Base-by-base conservation (phyloP, 2,329 filamentous ascomycete genomes). In the Cadophora sp. region DNA sequence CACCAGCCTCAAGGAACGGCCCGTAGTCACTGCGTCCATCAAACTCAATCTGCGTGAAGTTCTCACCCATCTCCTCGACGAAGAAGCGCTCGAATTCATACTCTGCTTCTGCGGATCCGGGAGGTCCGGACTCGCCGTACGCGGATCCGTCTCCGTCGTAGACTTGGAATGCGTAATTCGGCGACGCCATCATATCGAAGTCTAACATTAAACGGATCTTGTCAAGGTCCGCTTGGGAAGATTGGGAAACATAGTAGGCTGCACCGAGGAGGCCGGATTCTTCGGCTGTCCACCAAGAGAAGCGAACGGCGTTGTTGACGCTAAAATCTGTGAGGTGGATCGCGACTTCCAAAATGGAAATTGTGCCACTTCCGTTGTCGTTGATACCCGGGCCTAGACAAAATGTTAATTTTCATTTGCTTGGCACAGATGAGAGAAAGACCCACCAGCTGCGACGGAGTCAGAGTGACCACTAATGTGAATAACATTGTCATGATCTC, bases 11-110 rank as follows among this genome's bases (percentile, higher is more conserved):
- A 73, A 93, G 89, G 81, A 94, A 94, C 1, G 87, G 89, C 34
- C 89, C 90, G 74, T 95, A 94, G 79, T 95, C 92, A 70, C 89
- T 92, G 67, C 92, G 89, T 7, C 92, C 92, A 73, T 93, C 89
- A 26, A 68, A 59, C 14, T 59, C 63, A 37, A 59, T 67, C 19
- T 64, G 37, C 3, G 67, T 68, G 50, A 67, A 68, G 43, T 69
- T 71, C 46, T 67, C 26, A 11, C 64, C 63, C 16, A 68, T 63
- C 34, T 71, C 69, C 24, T 68, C 46, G 12, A 37, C 64, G 48
- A 72, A 72, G 51, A 69, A 72, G 11, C 67, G 62, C 34, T 72
- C 64, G 48, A 71, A 69, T 40, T 70, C 68, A n/a, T 66, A 60
- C 27, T 70, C 70, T 8, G 68, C 70, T 60, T 70, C 68, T 6